These are phyloP conservation scores for Tetrahymena elliotti DNA, from an alignment of 73 alveolate genomes.

Conservation along the genomic window DNA sequence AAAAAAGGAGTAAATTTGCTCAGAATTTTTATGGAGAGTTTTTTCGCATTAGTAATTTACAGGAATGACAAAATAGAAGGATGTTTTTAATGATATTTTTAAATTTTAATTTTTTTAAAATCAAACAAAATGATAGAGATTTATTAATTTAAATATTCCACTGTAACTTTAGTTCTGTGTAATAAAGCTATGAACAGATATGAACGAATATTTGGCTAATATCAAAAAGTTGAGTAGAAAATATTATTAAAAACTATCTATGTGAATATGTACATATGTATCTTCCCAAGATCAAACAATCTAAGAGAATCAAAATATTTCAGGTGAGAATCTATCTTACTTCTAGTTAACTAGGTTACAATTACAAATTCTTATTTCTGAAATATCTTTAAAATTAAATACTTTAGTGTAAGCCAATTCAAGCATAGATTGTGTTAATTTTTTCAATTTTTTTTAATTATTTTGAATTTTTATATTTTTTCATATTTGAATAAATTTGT, in stretches of 20 bases:
- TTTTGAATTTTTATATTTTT: too few relatives aligned
- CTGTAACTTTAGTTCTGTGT: neutral
- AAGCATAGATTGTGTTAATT: too few relatives aligned
- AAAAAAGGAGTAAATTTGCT: neutral
- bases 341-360: neutral
- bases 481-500: too few relatives aligned
- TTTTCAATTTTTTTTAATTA: too few relatives aligned
- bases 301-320: too few relatives aligned
- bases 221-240: neutral
- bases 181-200: neutral
- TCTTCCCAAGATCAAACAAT: neutral
- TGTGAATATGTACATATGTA: too few relatives aligned
- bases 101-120: too few relatives aligned
- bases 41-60: neutral
- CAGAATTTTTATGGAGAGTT: neutral
- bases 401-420: too few relatives aligned
- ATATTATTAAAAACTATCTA: neutral
- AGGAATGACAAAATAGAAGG: neutral
- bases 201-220: neutral
- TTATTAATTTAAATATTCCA: too few relatives aligned
- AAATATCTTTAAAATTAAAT: too few relatives aligned
- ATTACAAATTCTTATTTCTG: too few relatives aligned
- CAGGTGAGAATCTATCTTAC: neutral
- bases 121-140: neutral
- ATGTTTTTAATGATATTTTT: neutral